Conservation (phyloP, 1,284 basidiomycete species). For the Pseudozyma flocculosa region DNA sequence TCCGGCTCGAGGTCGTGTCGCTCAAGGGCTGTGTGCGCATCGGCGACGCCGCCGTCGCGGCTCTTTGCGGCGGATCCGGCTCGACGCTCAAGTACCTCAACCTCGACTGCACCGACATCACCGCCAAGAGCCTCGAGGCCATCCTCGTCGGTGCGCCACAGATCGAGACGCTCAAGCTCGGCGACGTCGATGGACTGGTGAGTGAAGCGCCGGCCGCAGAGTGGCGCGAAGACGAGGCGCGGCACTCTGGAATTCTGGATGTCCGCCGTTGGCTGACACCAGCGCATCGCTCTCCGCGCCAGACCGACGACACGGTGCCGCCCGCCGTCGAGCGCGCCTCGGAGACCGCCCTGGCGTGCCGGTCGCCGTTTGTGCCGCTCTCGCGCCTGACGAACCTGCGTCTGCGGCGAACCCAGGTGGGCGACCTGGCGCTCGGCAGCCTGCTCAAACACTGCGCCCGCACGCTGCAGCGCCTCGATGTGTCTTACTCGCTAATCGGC, state of each 20-base stretch:
- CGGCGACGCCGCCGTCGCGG: constrained; percentile 17
- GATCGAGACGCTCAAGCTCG: constrained; percentile 18
- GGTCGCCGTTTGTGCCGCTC: too few relatives aligned
- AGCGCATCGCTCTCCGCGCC: too few relatives aligned
- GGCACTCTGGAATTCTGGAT: not conserved
- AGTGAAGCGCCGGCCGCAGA: not conserved
- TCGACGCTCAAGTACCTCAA: constrained; percentile 23
- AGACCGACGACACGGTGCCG: too few relatives aligned
- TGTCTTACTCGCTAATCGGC: too few relatives aligned
- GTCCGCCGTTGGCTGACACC: too few relatives aligned
- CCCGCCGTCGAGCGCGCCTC: too few relatives aligned
- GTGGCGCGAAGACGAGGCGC: not conserved
- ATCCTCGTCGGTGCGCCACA: constrained; percentile 11
- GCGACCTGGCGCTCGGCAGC: too few relatives aligned
- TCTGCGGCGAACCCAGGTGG: too few relatives aligned
- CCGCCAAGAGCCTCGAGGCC: constrained; percentile 10
- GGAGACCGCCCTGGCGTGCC: too few relatives aligned
- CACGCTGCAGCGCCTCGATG: too few relatives aligned
- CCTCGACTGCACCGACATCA: constrained; percentile 27
- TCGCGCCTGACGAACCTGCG: too few relatives aligned
- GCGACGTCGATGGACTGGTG: constrained; percentile 13
- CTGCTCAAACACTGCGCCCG: too few relatives aligned
- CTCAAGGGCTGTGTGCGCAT: constrained; percentile 18
- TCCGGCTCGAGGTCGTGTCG: constrained; percentile 17
- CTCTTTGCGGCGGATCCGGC: constrained; percentile 15